Base-by-base conservation (phyloP, 2,329 filamentous ascomycete genomes). In the Curvularia sp. region DNA sequence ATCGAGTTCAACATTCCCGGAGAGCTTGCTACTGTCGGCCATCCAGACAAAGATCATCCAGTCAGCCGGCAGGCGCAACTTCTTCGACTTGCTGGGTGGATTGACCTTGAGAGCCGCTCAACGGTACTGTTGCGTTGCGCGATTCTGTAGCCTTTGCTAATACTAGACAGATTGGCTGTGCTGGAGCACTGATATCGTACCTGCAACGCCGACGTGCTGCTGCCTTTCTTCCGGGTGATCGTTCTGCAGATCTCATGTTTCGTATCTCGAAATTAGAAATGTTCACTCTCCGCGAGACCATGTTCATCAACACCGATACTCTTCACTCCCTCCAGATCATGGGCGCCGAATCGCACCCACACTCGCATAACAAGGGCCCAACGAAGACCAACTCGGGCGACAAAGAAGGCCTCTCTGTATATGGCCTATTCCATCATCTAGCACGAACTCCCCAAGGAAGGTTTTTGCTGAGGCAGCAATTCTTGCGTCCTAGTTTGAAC, bases 321-420 rank as follows among this genome's bases (percentile, higher is more conserved):
- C 80, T 98, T 42, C 78, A 86, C 13, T 93, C 93, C 1, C 83
- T 99, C 8, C 94, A 97, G 68, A 91, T 99, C 28, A 82, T 97
- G 26, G 89, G 90, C 55, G 87, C 89, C 1, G 93, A 97, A 73
- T 86, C 86, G 10, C 92, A 96, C 74, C 93, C 92, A 4, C 93
- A 92, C 70, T 88, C 86, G 48, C 90, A 94, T 62, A 90, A 89
- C 66, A 89, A 90, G 77, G 90, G 90, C 0, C 86, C 88, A 2
- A 85, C 83, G 6, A 85, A 81, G 63, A 82, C 82, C 30, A 83
- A 81, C 26, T 86, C 84, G 1, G 88, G 85, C 20, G 84, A 85
- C 0, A 97, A 94, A 74, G 93, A 96, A 78, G 90, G 87, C 15
- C 82, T 95, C 1, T 98, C 92, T 0, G 79, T 97, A 0, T 97